Base-by-base conservation (phyloP, 257 asterid genomes). In the Gentiana dahurica region DNA sequence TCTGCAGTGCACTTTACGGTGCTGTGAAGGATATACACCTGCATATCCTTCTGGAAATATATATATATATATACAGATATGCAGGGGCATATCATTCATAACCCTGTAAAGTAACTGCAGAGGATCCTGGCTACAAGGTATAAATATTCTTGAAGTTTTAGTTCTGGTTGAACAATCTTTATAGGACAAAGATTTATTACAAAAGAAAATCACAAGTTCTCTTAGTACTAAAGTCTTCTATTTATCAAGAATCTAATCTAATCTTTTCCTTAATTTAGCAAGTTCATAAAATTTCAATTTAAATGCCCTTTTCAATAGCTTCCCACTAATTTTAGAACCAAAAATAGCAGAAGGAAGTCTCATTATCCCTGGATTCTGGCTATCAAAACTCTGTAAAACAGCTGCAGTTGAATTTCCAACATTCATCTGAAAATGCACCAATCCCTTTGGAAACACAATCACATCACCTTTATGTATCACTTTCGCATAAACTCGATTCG, bases 341-440 rank as follows among this genome's bases (percentile, higher is more conserved):
- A 88, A 88, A 52, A 85, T 68, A 53, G 87, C 87, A 51, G 62
- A 60, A 8, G 93, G 90, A 49, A 85, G 72, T 56, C 68, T 82
- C 70, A 85, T 81, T 36, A 55, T 55, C 8, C 96, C 96, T 1
- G 96, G 95, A 68, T 87, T 87, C 58, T 87, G 86, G 72, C 95
- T 80, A 37, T 82, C 74, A 34, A 85, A 85, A 57, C 87, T 85
- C 51, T 93, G 95, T 8, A 87, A 3, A 53, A 85, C 79, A 1
- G 93, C 69, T 0, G 95, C 93, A 1, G 54, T 65, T 0, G 76
- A 66, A 8, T 80, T 63, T 12, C 86, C 93, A 2, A 85, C 53
- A 33, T 85, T 88, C 96, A 85, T 80, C 80, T 85, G 95, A 41
- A 88, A 88, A 55, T 82, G 96, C 56, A 88, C 36, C 15, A 88